Evolutionary conservation across 176 grass and related monocot genomes (phyloP).

Genomic region (Echinochloa phyllopogon): DNA sequence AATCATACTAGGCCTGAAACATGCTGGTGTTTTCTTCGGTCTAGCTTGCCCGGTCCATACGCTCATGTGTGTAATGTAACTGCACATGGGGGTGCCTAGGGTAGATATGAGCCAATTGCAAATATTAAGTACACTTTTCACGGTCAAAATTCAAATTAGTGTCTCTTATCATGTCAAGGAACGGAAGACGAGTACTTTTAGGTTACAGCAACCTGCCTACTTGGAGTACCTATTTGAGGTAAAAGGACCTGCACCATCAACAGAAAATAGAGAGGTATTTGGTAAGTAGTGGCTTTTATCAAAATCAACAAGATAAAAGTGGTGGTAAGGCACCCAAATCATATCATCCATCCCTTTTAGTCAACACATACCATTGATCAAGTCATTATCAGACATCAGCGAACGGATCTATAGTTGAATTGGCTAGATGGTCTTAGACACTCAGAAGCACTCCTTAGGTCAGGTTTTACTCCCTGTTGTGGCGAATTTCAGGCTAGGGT

Average conservation of each 20-base stretch:
- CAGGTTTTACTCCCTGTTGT: too few species aligned
- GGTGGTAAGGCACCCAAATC: slow-evolving; percentile 8
- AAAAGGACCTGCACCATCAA: slow-evolving; percentile 31
- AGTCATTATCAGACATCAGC: not conserved
- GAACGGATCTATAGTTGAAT: too few species aligned
- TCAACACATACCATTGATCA: not conserved
- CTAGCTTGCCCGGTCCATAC: not conserved
- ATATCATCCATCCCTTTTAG: not conserved
- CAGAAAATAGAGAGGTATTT: slow-evolving; percentile 30
- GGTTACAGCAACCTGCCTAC: not conserved
- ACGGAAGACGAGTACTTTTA: not conserved
- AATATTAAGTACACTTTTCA: not conserved
- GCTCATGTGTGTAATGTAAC: not conserved
- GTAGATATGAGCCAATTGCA: not conserved
- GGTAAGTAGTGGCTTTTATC: slow-evolving; percentile 17
- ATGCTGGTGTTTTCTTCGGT: not conserved
- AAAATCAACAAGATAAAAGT: slow-evolving; percentile 16
- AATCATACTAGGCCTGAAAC: not conserved
- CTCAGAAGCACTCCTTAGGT: too few species aligned
- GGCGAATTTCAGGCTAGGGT: too few species aligned
- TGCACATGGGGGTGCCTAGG: not conserved
- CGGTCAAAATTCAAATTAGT: slow-evolving; percentile 13
- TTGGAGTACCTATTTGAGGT: slow-evolving; percentile 25
- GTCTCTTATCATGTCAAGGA: slow-evolving; percentile 23
- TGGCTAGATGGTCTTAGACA: too few species aligned